phyloP scores from a whole-genome alignment of 352 stramenopile species.

The Pythium periplocum region DNA sequence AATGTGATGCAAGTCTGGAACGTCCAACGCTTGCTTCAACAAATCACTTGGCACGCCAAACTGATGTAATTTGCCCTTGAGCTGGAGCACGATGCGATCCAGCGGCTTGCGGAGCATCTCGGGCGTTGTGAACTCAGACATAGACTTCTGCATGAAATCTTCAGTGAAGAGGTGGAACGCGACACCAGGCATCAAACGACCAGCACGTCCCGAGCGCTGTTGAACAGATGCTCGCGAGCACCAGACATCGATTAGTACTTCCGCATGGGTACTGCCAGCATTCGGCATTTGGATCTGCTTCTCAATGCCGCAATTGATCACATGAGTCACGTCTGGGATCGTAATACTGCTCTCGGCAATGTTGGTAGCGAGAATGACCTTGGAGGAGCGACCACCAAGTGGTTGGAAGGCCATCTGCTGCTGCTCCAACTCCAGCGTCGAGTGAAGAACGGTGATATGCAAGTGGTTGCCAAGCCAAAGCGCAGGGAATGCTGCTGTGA shows the following conservation, averaged over 20 bases:
- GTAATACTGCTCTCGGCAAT: conserved; percentile 97
- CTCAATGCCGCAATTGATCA: conserved; percentile 83
- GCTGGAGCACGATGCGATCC: conserved; percentile 70
- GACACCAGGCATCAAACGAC: conserved; percentile 89
- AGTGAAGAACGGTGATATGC: conserved; percentile 46
- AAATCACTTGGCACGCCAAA: conserved; percentile 70
- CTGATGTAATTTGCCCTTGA: conserved; percentile 67
- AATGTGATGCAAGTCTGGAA: conserved; percentile 62
- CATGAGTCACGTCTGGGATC: conserved; percentile 91
- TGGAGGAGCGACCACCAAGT: conserved; percentile 47
- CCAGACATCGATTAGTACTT: conserved; percentile 85
- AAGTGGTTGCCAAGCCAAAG: conserved; percentile 9
- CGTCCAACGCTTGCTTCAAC: conserved; percentile 60
- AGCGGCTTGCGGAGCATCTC: conserved; percentile 81
- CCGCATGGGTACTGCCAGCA: conserved; percentile 47
- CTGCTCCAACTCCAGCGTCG: conserved; percentile 65
- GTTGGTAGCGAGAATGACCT: conserved; percentile 96
- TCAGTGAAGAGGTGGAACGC: conserved; percentile 88
- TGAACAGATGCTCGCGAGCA: conserved; percentile 91
- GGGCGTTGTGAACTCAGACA: conserved; percentile 76
- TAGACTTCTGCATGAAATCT: conserved; percentile 56
- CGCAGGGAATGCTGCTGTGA: conserved; percentile 24
- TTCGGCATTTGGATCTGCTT: conserved; percentile 85
- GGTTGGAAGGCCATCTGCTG: conserved; percentile 65
- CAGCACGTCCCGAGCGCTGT: conserved; percentile 84